Base-by-base conservation (phyloP, 2,329 filamentous ascomycete genomes). In the Arthrobotrys iridis region DNA sequence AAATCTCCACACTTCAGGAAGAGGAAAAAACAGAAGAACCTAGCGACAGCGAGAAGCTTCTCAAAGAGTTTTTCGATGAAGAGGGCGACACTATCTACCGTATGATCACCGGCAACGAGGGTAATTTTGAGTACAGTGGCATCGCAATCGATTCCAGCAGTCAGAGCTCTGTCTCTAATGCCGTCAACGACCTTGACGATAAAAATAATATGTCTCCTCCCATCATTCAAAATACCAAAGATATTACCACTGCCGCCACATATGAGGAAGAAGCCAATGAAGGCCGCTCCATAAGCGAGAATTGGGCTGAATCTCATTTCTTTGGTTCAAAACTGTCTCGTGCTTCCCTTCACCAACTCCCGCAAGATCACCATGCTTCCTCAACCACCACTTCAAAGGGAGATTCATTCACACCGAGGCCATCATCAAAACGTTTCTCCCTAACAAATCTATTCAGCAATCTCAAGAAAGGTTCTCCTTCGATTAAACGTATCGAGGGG, bases 361-460 rank as follows among this genome's bases (percentile, higher is more conserved):
- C 6, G 13, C 30, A n/a, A 55, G 15, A 55, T 18, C 30, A 33
- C 30, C 10, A 15, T 13, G 2, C 10, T n/a, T 11, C n/a, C 40
- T 43, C 40, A 6, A 18, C 8, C 18, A 2, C 24, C 18, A 5
- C 15, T 3, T 2, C 35, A 1, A 43, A 4, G 7, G 33, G 52
- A 28, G 45, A 43, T n/a, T n/a, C 13, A 13, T 2, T 10, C 13
- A 35, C 11, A 40, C 20, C 33, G 7, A 59, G 24, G 30, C 55
- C 22, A n/a, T 45, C 43, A 7, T 45, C 55, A 13, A 70, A 70
- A 11, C 55, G 57, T 7, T 70, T 70, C 65, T 70, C 65, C 3
- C 33, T 70, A 22, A 40, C 11, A 7, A 24, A 62, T 15, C 35
- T 70, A 22, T 24, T 70, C 35, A 55, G 18, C 11, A 24, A 20